These are phyloP conservation scores for Friedmanniomyces simplex DNA, from an alignment of 495 filamentous ascomycete genomes.

Conservation along the genomic window DNA sequence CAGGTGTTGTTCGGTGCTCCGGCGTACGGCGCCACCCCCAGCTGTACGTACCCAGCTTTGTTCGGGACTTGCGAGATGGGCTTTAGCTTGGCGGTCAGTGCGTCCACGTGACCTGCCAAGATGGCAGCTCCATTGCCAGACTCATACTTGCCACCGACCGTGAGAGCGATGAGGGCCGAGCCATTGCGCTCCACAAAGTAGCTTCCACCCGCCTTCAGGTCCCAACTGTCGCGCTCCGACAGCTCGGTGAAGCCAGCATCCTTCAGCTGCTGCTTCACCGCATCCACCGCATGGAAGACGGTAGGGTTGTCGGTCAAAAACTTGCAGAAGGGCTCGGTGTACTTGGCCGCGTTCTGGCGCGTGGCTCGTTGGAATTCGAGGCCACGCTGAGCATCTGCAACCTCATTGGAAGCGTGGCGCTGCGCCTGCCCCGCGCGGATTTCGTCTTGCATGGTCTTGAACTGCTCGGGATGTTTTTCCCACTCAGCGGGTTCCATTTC, in stretches of 20 bases:
- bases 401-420: no score
- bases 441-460: no score
- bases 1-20: slow-evolving; percentile 76
- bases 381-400: no score
- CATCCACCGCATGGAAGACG: slow-evolving; percentile 75
- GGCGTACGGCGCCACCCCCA: slow-evolving; percentile 88
- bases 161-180: slow-evolving; percentile 77
- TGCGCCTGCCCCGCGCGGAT: no score
- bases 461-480: no score
- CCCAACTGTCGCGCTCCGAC: slow-evolving; percentile 70
- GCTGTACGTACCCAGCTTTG: slow-evolving; percentile 72
- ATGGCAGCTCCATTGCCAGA: slow-evolving; percentile 74
- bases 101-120: slow-evolving; percentile 86
- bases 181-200: slow-evolving; percentile 84
- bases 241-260: slow-evolving; percentile 66
- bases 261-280: slow-evolving; percentile 61
- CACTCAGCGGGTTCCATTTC: background rate
- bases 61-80: slow-evolving; percentile 71
- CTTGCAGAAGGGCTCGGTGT: slow-evolving; percentile 72
- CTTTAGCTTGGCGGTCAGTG: slow-evolving; percentile 77
- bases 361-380: background rate
- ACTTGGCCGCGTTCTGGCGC: slow-evolving; percentile 7
- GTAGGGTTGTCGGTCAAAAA: slow-evolving; percentile 89
- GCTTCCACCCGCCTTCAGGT: slow-evolving; percentile 69
- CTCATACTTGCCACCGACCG: slow-evolving; percentile 68